Conservation (phyloP, 148 eudicot species). For the Vaccinium vitisidaea region DNA sequence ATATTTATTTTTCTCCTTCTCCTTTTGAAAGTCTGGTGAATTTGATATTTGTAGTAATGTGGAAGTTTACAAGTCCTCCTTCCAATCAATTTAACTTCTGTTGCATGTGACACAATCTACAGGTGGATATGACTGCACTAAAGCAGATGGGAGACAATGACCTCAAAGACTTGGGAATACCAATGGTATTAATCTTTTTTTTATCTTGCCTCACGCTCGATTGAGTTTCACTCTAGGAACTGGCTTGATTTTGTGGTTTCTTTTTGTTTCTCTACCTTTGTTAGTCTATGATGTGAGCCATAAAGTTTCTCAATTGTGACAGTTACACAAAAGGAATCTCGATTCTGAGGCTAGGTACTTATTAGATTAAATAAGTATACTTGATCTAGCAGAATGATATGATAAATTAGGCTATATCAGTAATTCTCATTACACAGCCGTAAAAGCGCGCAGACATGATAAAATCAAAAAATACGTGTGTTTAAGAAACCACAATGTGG, state of each 20-base stretch:
- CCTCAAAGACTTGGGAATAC: slow-evolving; percentile 86
- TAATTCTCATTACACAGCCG: neutral
- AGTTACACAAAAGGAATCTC: neutral
- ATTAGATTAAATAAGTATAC: neutral
- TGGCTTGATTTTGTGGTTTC: neutral
- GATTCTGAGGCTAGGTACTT: neutral
- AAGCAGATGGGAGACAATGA: slow-evolving; percentile 85
- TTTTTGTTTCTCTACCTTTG: neutral
- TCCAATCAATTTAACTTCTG: neutral
- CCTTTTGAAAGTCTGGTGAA: neutral
- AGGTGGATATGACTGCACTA: slow-evolving; percentile 84
- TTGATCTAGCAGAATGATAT: neutral
- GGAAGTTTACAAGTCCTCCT: neutral
- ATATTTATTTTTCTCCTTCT: neutral
- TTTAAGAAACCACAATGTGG: neutral
- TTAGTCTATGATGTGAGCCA: neutral
- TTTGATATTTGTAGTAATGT: neutral
- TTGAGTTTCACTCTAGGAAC: neutral
- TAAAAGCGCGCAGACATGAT: neutral
- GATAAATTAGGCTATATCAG: neutral
- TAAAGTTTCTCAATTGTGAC: neutral
- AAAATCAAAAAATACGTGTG: neutral
- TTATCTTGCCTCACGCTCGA: neutral
- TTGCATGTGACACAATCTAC: slow-evolving; percentile 26
- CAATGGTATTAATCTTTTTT: slow-evolving; percentile 50